A percentile compares a stretch with the other conserved stretches of the same genome.
These are phyloP conservation scores for Xylariomycetidae sp. DNA, from an alignment of 2,329 filamentous ascomycete genomes.

Conservation along the genomic window DNA sequence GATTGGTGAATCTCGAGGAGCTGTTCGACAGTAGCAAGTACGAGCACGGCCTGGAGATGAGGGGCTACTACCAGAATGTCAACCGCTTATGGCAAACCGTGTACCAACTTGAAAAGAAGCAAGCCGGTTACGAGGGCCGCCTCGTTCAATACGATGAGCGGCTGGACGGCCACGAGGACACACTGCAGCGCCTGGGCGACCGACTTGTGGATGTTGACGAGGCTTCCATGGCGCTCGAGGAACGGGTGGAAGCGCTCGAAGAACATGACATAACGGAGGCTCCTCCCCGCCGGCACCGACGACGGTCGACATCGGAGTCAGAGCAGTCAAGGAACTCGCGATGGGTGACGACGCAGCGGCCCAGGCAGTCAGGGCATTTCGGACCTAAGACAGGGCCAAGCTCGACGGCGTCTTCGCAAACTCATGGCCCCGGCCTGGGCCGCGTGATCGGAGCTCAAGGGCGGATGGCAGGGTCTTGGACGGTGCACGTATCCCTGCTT, in stretches of 20 bases:
- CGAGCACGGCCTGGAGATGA: constrained; percentile 47
- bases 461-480: constrained; percentile 35
- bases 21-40: constrained; percentile 45
- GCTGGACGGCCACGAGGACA: constrained; percentile 33
- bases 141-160: constrained; percentile 35
- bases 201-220: constrained; percentile 45
- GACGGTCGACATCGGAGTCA: constrained; percentile 14
- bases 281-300: constrained; percentile 22
- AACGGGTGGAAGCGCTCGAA: constrained; percentile 46
- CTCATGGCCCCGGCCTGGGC: background rate
- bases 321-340: constrained; percentile 16
- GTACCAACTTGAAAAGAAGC: constrained; percentile 36
- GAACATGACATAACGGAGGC: constrained; percentile 26
- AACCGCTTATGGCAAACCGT: constrained; percentile 48
- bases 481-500: constrained; percentile 53
- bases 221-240: constrained; percentile 46
- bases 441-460: constrained; percentile 2
- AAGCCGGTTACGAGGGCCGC: constrained; percentile 30
- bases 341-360: constrained; percentile 7
- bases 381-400: constrained; percentile 8
- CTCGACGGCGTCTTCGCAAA: constrained; percentile 1
- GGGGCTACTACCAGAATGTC: constrained; percentile 49
- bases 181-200: constrained; percentile 39
- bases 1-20: constrained; percentile 48
- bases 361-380: constrained; percentile 12